Evolutionary conservation across 495 filamentous ascomycete genomes (phyloP).

Genomic region (Trichoderma virens): DNA sequence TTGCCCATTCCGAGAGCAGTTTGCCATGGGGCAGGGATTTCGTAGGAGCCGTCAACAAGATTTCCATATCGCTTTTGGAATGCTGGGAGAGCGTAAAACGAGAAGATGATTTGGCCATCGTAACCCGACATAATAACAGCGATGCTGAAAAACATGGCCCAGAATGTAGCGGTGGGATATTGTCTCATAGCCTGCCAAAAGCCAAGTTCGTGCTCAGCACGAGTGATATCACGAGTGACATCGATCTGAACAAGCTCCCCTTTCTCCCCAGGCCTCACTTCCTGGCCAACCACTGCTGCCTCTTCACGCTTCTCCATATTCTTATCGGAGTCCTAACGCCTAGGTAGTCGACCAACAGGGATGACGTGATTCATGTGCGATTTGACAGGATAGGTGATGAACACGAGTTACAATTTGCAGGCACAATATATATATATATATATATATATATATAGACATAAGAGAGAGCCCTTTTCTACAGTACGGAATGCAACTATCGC

Average conservation of each 20-base stretch:
- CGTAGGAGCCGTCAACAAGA: constrained; percentile 23
- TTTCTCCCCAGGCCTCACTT: not conserved
- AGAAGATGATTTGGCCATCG: constrained; percentile 39
- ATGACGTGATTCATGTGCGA: not conserved
- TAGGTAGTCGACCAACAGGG: not conserved
- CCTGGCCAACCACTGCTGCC: not conserved
- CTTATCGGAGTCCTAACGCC: not conserved
- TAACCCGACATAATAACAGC: constrained; percentile 53
- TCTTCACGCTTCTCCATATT: not conserved
- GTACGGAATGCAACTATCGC: not conserved
- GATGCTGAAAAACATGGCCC: constrained; percentile 42
- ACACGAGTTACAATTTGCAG: too few species aligned
- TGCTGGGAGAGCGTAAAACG: constrained; percentile 26
- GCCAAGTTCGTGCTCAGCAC: constrained; percentile 33
- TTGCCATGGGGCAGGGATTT: constrained; percentile 45
- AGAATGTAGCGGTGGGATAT: constrained; percentile 42
- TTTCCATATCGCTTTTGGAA: constrained; percentile 56
- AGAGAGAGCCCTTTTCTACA: not conserved
- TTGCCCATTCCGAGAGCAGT: constrained; percentile 30
- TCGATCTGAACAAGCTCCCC: not conserved
- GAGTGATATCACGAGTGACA: not conserved
- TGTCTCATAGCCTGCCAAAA: constrained; percentile 31
- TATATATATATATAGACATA: not conserved
- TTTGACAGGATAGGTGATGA: not conserved
- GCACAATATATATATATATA: not conserved